phyloP scores from a whole-genome alignment of 2,329 filamentous ascomycete genomes.

The Beauveria sp. region DNA sequence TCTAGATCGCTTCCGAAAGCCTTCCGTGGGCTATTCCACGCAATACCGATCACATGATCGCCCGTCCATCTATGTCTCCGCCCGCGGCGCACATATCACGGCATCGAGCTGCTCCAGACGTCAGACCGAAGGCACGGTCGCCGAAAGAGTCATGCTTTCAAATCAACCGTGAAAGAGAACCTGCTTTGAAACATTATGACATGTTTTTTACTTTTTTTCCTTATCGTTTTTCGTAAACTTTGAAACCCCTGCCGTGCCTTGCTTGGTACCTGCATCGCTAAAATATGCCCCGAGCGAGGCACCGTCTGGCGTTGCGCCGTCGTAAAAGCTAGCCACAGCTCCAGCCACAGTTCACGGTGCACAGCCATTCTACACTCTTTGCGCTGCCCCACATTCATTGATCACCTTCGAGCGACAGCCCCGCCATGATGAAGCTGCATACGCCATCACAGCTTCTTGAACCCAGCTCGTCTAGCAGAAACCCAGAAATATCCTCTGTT shows the following conservation, averaged over 20 bases:
- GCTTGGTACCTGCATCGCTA: not conserved
- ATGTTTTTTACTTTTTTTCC: not conserved
- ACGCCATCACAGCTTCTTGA: conserved; percentile 6
- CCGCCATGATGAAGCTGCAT: conserved; percentile 10
- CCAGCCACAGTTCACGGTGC: not conserved
- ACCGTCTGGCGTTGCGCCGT: not conserved
- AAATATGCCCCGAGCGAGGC: not conserved
- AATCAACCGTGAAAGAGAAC: not conserved
- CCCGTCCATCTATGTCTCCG: not conserved
- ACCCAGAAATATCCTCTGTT: not conserved
- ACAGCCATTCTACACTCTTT: not conserved
- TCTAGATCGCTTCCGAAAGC: not conserved
- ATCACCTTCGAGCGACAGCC: conserved; percentile 2
- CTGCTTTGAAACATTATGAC: not conserved
- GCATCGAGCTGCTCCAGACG: too few species aligned
- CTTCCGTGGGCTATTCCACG: not conserved
- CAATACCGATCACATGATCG: conserved; percentile 10
- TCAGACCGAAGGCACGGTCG: not conserved
- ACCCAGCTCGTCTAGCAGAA: not conserved
- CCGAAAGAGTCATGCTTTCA: conserved; percentile 1
- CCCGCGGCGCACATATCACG: not conserved
- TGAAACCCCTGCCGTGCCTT: too few species aligned
- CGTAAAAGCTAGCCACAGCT: not conserved
- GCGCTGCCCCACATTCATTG: not conserved
- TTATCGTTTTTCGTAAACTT: not conserved